These are phyloP conservation scores for Hygrocybe punicea DNA, from an alignment of 768 basidiomycete species.

Conservation along the genomic window DNA sequence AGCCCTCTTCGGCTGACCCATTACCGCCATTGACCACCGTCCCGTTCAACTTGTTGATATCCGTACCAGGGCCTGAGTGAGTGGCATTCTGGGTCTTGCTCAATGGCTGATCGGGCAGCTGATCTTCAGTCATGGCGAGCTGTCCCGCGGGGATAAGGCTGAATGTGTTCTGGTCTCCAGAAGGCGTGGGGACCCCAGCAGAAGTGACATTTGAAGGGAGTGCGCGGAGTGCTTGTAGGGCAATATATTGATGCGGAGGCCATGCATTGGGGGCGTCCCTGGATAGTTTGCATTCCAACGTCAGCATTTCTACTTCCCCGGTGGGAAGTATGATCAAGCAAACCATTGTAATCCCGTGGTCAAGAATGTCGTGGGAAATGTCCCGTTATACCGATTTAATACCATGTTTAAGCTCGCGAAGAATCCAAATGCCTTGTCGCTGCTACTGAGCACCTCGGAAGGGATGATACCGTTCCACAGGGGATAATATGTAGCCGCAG, in stretches of 20 bases:
- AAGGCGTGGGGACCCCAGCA: conserved; percentile 49
- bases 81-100: conserved; percentile 43
- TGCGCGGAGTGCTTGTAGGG: conserved; percentile 69
- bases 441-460: conserved; percentile 54
- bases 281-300: neutral
- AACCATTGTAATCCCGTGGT: conserved; percentile 81
- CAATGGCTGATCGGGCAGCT: conserved; percentile 67
- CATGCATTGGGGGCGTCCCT: conserved; percentile 89
- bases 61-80: conserved; percentile 50
- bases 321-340: conserved; percentile 6
- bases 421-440: conserved; percentile 59
- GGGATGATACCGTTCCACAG: conserved; percentile 87
- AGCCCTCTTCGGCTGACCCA: conserved; percentile 55
- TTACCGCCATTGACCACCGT: conserved; percentile 70
- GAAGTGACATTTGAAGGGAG: conserved; percentile 71
- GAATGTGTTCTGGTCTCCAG: conserved; percentile 55
- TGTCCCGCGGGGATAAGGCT: conserved; percentile 75
- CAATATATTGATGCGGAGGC: conserved; percentile 84
- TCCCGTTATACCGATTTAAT: conserved; percentile 83
- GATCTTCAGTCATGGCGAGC: conserved; percentile 65
- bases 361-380: conserved; percentile 75
- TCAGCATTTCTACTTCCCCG: neutral
- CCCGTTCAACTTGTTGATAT: conserved; percentile 53
- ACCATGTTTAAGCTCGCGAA: conserved; percentile 78
- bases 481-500: conserved; percentile 78